A percentile compares a stretch with the other conserved stretches of the same genome.
phyloP scores from a whole-genome alignment of 805 yeast genomes.

The Metschnikowia peoriensis region DNA sequence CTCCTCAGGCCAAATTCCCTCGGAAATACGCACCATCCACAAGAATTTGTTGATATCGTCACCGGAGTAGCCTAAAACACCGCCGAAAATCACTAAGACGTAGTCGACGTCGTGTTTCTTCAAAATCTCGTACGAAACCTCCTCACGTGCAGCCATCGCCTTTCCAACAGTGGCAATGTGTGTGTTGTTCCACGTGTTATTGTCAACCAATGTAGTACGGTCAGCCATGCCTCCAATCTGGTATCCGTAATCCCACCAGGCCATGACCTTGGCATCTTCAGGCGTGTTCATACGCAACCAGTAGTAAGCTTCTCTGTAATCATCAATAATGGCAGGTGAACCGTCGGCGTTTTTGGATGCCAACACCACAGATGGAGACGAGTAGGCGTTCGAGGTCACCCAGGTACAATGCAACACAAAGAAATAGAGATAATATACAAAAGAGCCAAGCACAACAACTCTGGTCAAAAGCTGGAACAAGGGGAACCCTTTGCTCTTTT shows the following conservation, averaged over 20 bases:
- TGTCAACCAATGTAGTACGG: conserved; percentile 95
- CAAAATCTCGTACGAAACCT: conserved; percentile 82
- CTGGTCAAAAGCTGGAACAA: conserved; percentile 51
- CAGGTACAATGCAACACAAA: conserved; percentile 95
- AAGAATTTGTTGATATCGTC: conserved; percentile 95
- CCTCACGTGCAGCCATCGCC: conserved; percentile 92
- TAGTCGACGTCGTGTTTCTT: conserved; percentile 93
- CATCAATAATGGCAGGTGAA: conserved; percentile 80
- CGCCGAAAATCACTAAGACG: conserved; percentile 91
- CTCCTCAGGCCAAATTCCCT: conserved; percentile 99
- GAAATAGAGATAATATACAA: conserved; percentile 68
- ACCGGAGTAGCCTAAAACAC: conserved; percentile 88
- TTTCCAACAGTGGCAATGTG: conserved; percentile 99
- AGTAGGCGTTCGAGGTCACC: conserved; percentile 94
- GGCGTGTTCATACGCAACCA: conserved; percentile 98
- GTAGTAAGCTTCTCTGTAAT: conserved; percentile 97
- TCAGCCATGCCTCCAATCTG: conserved; percentile 99
- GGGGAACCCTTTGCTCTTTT: conserved; percentile 16
- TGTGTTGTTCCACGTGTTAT: conserved; percentile 99
- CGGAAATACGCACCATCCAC: conserved; percentile 99
- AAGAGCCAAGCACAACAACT: conserved; percentile 60
- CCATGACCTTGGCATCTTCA: conserved; percentile 93
- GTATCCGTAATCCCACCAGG: conserved; percentile 99
- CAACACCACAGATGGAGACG: conserved; percentile 95
- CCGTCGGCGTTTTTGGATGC: conserved; percentile 87